phyloP scores from a whole-genome alignment of 2,329 filamentous ascomycete genomes.

The Xylariaceae sp. region DNA sequence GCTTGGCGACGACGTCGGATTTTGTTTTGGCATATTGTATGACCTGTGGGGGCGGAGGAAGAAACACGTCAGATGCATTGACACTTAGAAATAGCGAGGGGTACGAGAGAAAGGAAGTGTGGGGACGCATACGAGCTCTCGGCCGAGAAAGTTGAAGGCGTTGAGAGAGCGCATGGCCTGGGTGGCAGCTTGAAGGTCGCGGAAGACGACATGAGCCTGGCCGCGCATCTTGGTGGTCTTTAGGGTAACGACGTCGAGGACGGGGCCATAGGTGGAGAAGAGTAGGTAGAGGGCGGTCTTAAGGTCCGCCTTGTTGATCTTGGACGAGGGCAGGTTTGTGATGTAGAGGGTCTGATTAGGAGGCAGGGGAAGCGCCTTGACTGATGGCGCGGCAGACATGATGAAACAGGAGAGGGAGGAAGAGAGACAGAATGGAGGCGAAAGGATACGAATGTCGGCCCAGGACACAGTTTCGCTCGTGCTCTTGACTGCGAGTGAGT shows the following conservation, averaged over 20 bases:
- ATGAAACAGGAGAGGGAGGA: too few species aligned
- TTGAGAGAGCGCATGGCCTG: constrained; percentile 89
- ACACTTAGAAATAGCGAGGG: background rate
- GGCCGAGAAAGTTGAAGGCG: constrained; percentile 80
- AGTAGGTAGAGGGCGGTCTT: constrained; percentile 86
- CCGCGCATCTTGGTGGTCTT: constrained; percentile 92
- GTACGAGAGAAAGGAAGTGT: background rate
- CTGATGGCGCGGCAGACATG: constrained; percentile 34
- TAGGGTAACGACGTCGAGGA: constrained; percentile 86
- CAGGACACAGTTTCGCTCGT: too few species aligned
- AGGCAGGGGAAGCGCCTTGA: constrained; percentile 52
- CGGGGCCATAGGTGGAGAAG: constrained; percentile 88
- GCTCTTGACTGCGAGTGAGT: too few species aligned
- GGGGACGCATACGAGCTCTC: constrained; percentile 65
- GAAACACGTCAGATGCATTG: constrained; percentile 5
- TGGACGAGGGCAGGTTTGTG: constrained; percentile 78
- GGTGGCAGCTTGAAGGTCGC: constrained; percentile 85
- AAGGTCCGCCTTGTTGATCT: constrained; percentile 84
- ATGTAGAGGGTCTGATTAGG: constrained; percentile 86
- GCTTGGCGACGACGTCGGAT: constrained; percentile 81
- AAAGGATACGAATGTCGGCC: too few species aligned
- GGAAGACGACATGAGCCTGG: constrained; percentile 88
- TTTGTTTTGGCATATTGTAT: constrained; percentile 88
- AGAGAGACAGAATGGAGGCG: too few species aligned
- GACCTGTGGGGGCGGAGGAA: constrained; percentile 53